A percentile compares a stretch with the other conserved stretches of the same genome.
phyloP scores from a whole-genome alignment of 805 yeast genomes.

The Naumovozyma baii region DNA sequence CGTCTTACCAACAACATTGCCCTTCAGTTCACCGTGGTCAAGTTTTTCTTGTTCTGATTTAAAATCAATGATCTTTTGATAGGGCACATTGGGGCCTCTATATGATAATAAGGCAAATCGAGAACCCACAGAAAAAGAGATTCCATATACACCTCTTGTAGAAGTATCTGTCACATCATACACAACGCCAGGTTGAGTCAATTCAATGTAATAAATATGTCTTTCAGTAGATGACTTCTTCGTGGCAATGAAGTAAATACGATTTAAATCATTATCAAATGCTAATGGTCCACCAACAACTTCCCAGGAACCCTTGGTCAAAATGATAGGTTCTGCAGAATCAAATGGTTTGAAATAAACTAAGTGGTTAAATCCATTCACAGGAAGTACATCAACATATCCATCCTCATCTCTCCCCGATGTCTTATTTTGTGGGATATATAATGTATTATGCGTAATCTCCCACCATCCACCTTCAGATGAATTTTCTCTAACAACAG shows the following conservation, averaged over 20 bases:
- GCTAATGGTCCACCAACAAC: conserved; percentile 66
- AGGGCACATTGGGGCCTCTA: conserved; percentile 71
- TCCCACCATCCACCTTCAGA: conserved; percentile 68
- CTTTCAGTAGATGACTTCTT: conserved; percentile 72
- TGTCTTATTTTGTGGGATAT: conserved; percentile 41
- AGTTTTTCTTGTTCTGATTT: conserved; percentile 20
- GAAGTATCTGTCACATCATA: conserved; percentile 40
- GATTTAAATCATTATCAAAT: conserved; percentile 43
- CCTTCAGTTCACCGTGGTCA: conserved; percentile 7
- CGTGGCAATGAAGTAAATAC: conserved; percentile 59
- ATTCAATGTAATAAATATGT: conserved; percentile 63
- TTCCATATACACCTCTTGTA: conserved; percentile 56
- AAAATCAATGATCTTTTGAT: conserved; percentile 60
- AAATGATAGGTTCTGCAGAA: conserved; percentile 41
- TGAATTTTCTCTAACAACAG: conserved; percentile 41
- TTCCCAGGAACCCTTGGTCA: conserved; percentile 83
- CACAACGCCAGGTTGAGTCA: conserved; percentile 36
- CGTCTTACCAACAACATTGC: conserved; percentile 23
- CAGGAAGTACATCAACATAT: conserved; percentile 69
- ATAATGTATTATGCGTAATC: conserved; percentile 52
- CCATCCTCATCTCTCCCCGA: conserved; percentile 46
- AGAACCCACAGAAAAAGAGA: conserved; percentile 71
- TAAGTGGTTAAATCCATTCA: conserved; percentile 59
- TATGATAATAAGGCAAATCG: conserved; percentile 63
- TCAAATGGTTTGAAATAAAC: conserved; percentile 75